Percentiles rank a stretch among this genome's conserved stretches.
These are phyloP conservation scores for Candida stauntonica DNA, from an alignment of 805 yeast genomes.

Conservation along the genomic window DNA sequence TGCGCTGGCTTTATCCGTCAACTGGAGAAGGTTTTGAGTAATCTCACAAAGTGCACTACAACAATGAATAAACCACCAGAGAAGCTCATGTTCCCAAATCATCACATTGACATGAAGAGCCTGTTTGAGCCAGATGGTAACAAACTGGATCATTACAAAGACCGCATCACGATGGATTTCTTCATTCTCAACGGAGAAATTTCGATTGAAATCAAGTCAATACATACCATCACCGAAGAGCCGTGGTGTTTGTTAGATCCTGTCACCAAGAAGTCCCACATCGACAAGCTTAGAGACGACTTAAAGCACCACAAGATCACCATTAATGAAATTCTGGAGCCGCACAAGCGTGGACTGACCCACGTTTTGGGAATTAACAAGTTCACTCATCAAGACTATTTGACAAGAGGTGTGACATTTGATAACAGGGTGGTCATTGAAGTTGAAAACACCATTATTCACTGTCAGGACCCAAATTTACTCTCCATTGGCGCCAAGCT, in stretches of 20 bases:
- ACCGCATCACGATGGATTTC: conserved; percentile 48
- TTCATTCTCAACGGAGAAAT: conserved; percentile 59
- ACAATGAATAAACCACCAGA: conserved; percentile 50
- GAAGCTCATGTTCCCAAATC: conserved; percentile 52
- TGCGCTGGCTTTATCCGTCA: conserved; percentile 10
- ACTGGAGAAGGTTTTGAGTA: conserved; percentile 22
- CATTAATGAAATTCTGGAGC: conserved; percentile 35
- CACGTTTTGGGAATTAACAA: conserved; percentile 31
- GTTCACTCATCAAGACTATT: conserved; percentile 42
- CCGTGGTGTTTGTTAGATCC: conserved; percentile 62
- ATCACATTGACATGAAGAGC: conserved; percentile 35
- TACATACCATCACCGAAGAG: conserved; percentile 44
- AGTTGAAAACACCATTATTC: conserved; percentile 51
- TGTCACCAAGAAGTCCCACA: conserved; percentile 43
- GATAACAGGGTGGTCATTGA: conserved; percentile 57
- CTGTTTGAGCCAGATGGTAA: conserved; percentile 35
- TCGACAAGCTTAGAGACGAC: conserved; percentile 54
- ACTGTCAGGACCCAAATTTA: conserved; percentile 64
- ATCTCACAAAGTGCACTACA: conserved; percentile 29
- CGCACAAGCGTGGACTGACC: conserved; percentile 28
- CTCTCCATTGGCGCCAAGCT: conserved; percentile 60
- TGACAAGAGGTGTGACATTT: conserved; percentile 62
- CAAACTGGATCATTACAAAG: conserved; percentile 30
- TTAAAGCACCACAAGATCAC: conserved; percentile 42
- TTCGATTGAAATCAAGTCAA: conserved; percentile 51